Base-by-base conservation (phyloP, 1,139 yeast genomes). In the Scheffersomyces cryptocercus region DNA sequence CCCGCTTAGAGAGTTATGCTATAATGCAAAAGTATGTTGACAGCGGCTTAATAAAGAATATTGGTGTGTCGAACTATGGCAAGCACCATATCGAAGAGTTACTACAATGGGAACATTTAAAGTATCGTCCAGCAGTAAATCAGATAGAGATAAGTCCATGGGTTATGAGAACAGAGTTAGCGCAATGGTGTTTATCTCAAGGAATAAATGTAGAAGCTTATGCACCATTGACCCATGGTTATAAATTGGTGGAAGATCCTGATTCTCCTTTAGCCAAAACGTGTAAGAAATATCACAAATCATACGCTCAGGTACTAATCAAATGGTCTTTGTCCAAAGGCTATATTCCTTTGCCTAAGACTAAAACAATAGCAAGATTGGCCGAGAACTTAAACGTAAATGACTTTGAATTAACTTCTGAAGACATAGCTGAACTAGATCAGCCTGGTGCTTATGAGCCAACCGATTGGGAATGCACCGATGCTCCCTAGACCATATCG, bases 401-500 rank as follows among this genome's bases (percentile, higher is more conserved):
- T 50, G 71, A 67, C 39, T 81, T 84, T 55, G 79, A 75, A 43
- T 64, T 85, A 39, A 64, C 75, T 0, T 59, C 54, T 0, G 75
- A 68, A 29, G 85, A 81, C 44, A 64, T 83, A 50, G 49, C 50
- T 29, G 47, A 48, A n/a, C 50, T 79, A 39, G 67, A 63, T 43
- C 73, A 68, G 43, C 73, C 73, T 0, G 59, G 55, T 28, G 79
- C 78, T 2, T 80, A 82, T 49, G 87, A 82, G 47, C 87, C 87
- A 13, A 82, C 87, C 2, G 88, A 82, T 54, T 83, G 88, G 88
- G 88, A 83, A 56, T 78, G 83, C 50, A 77, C 82, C 4, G 78
- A 77, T 52, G 80, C 79, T 14, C 81, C 81, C 40, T 78, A 55
- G 43, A 3, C 7, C 20, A 20, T 13, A 13, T 13, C 15, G 32